Evolutionary conservation across 2,329 filamentous ascomycete species (phyloP), one percentile per base, ranked within the genome.

Genomic region (Elsinoe perseae): DNA sequence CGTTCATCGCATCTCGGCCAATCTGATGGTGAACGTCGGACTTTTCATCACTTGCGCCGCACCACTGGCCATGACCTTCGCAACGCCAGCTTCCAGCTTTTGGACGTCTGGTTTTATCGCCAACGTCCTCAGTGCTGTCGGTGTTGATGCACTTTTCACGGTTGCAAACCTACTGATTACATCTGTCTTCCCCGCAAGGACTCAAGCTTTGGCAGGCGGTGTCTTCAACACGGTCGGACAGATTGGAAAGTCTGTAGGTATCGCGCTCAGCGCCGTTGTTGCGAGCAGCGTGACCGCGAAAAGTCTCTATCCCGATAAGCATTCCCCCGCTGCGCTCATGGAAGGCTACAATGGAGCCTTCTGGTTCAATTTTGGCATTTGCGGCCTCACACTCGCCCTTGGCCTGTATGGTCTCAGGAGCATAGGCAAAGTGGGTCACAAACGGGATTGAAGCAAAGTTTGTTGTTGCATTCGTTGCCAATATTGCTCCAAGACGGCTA

Each of bases 21-120:
- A 77, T 58, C 69, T 69, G 50, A 62, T 75, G 1, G 69, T 78
- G 1, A 61, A 73, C 3, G 57, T 71, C 5, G 72, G 68, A 1
- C 65, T 67, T 3, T 48, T 66, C 1, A 55, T 75, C n/a, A 68
- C 63, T 2, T 62, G 67, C 5, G 60, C 71, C 2, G 71, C 70
- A 0, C 72, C 73, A 0, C 60, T 79, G 2, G 66, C 77, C 3
- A 74, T 79, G 73, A 74, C 73, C 6, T 60, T 77, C 14, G 68
- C 75, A 14, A 66, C 73, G 18, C 73, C 73, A 0, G 58, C 64
- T 1, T 76, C 72, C 71, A 68, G 68, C 1, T 80, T 78, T 64
- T 80, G 76, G 75, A 65, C 66, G 14, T 70, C 66, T 48, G 71
- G 69, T 1, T 78, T 78, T 57, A 67, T 69, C 12, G 72, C 74